Conservation (phyloP, 495 filamentous ascomycete genomes). For the Penicillium coffeae region DNA sequence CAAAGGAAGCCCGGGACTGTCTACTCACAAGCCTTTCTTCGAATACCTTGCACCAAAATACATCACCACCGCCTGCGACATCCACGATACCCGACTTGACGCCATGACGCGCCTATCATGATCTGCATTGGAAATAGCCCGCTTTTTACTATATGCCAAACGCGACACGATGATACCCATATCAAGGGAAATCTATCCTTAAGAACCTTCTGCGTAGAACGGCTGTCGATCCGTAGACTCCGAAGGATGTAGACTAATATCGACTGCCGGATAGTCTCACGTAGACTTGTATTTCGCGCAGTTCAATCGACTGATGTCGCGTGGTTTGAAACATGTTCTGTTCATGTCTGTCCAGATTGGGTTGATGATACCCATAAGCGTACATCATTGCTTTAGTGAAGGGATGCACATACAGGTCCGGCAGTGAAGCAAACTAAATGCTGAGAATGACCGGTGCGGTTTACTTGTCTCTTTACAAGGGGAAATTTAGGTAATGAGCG, state of each 20-base stretch:
- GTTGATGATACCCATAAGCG: no score
- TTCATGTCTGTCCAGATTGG: no score
- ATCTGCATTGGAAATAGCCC: not conserved
- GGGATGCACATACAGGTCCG: no score
- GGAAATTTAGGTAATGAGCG: no score
- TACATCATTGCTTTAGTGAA: no score
- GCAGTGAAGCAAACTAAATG: slow-evolving; percentile 2
- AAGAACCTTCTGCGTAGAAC: not conserved
- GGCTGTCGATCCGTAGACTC: not conserved
- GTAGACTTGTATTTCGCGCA: no score
- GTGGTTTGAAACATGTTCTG: no score
- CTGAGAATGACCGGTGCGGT: not conserved
- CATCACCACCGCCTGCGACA: not conserved
- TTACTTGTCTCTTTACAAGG: no score
- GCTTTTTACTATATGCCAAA: not conserved
- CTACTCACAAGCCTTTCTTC: not conserved
- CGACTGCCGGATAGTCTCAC: not conserved
- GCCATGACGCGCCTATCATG: not conserved
- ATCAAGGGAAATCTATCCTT: not conserved
- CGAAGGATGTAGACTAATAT: not conserved
- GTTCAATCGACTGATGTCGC: no score
- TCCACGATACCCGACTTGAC: not conserved
- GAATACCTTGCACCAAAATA: not conserved
- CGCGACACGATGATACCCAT: not conserved
- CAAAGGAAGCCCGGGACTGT: not conserved